Conservation (phyloP, 2,329 filamentous ascomycete species). For the Diaporthe sp. region DNA sequence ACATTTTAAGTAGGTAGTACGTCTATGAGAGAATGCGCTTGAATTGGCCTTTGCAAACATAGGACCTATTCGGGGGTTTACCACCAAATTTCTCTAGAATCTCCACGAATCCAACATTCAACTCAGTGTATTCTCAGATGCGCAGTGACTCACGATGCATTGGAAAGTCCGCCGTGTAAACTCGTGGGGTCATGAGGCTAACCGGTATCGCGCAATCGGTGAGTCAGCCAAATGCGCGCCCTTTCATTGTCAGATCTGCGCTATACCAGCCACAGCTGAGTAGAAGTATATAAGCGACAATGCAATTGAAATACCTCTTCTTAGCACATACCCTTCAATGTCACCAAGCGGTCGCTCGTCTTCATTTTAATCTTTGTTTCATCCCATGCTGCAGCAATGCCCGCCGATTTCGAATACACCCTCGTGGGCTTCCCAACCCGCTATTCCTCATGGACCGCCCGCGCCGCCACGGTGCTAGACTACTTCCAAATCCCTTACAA, state of each 20-base stretch:
- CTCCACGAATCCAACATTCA: no score
- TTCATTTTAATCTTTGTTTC: background rate
- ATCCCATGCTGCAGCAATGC: background rate
- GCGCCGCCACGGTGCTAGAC: background rate
- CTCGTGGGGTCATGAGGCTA: background rate
- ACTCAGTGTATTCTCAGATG: fast-evolving
- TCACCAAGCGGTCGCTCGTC: background rate
- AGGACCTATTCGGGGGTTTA: no score
- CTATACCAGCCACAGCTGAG: background rate
- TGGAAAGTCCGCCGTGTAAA: background rate
- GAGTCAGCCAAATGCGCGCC: background rate
- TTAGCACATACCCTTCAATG: background rate
- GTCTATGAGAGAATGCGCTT: background rate
- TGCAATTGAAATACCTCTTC: background rate
- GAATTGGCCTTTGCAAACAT: background rate
- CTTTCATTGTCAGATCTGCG: background rate
- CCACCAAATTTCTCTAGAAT: no score
- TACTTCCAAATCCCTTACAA: background rate
- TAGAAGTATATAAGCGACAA: background rate
- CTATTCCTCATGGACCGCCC: slow-evolving; percentile 4
- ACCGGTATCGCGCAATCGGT: background rate
- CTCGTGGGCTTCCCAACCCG: background rate
- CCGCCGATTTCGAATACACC: background rate
- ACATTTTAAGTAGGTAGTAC: background rate
- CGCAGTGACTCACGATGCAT: background rate